phyloP scores from a whole-genome alignment of 2,329 filamentous ascomycete species.

The Sphaerulina vaccinii region DNA sequence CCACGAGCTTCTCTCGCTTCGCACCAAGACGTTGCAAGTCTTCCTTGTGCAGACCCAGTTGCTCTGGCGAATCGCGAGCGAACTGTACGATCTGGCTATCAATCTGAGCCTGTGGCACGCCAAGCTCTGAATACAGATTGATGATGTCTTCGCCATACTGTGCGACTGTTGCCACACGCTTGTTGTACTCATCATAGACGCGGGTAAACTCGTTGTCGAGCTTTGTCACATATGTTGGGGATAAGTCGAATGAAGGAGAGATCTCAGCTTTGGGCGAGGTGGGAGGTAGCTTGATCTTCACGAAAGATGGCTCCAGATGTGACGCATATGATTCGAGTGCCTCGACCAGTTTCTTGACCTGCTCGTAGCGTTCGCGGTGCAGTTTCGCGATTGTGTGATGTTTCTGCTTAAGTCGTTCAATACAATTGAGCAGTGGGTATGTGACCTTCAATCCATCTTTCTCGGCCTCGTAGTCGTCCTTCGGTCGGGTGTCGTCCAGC shows the following conservation, averaged over 20 bases:
- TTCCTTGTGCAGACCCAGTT: constrained; percentile 86
- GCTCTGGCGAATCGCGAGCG: constrained; percentile 87
- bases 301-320: constrained; percentile 86
- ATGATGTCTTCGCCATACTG: constrained; percentile 80
- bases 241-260: constrained; percentile 86
- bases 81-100: constrained; percentile 83
- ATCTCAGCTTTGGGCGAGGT: constrained; percentile 73
- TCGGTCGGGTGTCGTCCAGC: constrained; percentile 70
- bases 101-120: constrained; percentile 89
- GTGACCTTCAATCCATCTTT: constrained; percentile 72
- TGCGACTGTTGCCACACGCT: constrained; percentile 73
- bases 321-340: constrained; percentile 95
- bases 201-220: constrained; percentile 89
- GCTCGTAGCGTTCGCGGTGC: constrained; percentile 88
- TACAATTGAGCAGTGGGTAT: constrained; percentile 76
- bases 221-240: constrained; percentile 78
- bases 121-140: constrained; percentile 91
- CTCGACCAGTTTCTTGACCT: constrained; percentile 92
- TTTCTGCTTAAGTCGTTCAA: constrained; percentile 81
- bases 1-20: constrained; percentile 77
- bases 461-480: constrained; percentile 63
- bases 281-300: constrained; percentile 81
- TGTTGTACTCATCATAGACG: constrained; percentile 94
- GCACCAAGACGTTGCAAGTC: constrained; percentile 71
- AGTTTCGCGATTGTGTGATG: constrained; percentile 74